Evolutionary conservation across 2,329 filamentous ascomycete genomes (phyloP).

Genomic region (Monilinia fructicola): DNA sequence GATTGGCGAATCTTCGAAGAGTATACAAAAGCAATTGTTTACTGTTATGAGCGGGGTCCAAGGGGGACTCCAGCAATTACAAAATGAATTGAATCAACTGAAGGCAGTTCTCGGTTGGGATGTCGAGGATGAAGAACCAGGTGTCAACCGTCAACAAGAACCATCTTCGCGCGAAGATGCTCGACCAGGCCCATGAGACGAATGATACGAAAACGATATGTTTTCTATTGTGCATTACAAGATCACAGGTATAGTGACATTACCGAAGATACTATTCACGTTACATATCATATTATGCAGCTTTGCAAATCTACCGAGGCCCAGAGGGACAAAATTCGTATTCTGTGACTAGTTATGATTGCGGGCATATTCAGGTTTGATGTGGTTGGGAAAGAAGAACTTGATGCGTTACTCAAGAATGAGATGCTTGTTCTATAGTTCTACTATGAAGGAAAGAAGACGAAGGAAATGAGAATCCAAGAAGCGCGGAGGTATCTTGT

Average conservation of each 20-base stretch:
- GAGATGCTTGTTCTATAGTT: not conserved
- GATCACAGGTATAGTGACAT: not conserved
- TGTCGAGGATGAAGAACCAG: constrained; percentile 23
- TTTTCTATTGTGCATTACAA: not conserved
- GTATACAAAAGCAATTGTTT: constrained; percentile 34
- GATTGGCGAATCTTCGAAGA: constrained; percentile 30
- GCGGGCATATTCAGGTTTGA: not conserved
- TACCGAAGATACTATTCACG: not conserved
- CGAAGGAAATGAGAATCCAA: not conserved
- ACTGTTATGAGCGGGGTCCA: constrained; percentile 32
- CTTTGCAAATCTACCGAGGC: not conserved
- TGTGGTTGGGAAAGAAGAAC: not conserved
- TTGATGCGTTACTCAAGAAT: not conserved
- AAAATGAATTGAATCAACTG: constrained; percentile 33
- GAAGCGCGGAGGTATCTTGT: not conserved
- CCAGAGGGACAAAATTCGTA: not conserved
- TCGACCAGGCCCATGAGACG: constrained; percentile 13
- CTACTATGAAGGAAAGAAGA: not conserved
- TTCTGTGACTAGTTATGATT: not conserved
- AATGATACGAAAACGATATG: not conserved
- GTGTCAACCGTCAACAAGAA: not conserved
- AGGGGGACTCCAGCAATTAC: constrained; percentile 33
- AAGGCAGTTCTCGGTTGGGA: constrained; percentile 34
- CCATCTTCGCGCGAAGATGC: not conserved
- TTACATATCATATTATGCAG: not conserved